Evolutionary conservation across 2,329 filamentous ascomycete genomes (phyloP), one percentile per base, ranked within the genome.

Genomic region (Ploettnerulaceae sp.): DNA sequence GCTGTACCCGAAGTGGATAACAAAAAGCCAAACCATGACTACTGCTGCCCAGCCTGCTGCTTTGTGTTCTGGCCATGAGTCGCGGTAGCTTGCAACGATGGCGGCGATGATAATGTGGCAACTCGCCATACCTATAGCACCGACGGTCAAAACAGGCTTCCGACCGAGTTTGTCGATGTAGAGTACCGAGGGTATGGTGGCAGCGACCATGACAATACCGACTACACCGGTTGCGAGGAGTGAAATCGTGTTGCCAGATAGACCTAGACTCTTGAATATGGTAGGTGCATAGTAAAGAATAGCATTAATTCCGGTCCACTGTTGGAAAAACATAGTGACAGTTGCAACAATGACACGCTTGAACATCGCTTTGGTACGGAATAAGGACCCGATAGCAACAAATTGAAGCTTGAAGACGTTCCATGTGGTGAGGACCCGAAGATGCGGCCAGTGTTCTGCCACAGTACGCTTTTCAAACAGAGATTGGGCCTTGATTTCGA

Each of bases 351-450:
- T 68, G 3, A 85, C 82, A 22, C 81, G 74, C 59, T 74, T 77
- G 56, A 86, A 78, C 78, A 86, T 86, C 20, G 80, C 72, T 61
- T 69, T 77, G 0, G 73, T 79, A 61, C 75, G 73, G 67, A 87
- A 86, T 0, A 86, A 70, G 9, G 77, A 78, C 6, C 68, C 73
- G 51, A 84, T 80, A 6, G 81, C 79, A 2, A 87, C 76, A 51
- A 82, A 87, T 57, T 87, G 82, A 6, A 86, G 69, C 66, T 80
- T 85, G 59, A 81, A 75, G n/a, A 67, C 74, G 62, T 84, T 82
- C 76, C 73, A 76, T 1, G 70, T 66, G 0, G 78, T 84, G 40
- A 73, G 71, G n/a, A n/a, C n/a, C n/a, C n/a, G n/a, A n/a, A 44
- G 22, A 3, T 36, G 17, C 5, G 41, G 31, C 9, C 29, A 17